Conservation (phyloP, 495 filamentous ascomycete species). For the Pseudoneurospora amorphoporcata region DNA sequence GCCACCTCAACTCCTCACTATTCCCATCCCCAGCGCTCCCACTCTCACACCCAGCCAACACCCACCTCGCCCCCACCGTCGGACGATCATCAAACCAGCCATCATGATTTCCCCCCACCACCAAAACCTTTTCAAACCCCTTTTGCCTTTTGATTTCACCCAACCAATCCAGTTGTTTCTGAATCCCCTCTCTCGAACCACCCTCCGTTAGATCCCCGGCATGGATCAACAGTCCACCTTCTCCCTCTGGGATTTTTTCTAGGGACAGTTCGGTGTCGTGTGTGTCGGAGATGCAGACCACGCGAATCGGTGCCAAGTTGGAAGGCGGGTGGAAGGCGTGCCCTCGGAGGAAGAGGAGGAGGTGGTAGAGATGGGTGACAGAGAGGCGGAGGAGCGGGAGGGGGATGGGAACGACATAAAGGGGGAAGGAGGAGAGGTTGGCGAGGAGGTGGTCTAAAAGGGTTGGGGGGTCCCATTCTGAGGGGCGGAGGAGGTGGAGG, state of each 20-base stretch:
- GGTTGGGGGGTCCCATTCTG: constrained; percentile 41
- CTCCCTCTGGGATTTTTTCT: constrained; percentile 54
- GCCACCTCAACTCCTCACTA: constrained; percentile 26
- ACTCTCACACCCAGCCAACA: not conserved
- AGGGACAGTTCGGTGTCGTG: constrained; percentile 48
- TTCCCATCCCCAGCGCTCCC: constrained; percentile 20
- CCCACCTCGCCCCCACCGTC: constrained; percentile 22
- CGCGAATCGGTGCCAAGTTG: constrained; percentile 45
- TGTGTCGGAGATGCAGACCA: constrained; percentile 89
- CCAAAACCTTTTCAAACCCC: constrained; percentile 30
- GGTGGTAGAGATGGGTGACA: constrained; percentile 43
- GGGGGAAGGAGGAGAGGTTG: constrained; percentile 19
- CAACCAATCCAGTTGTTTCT: constrained; percentile 74
- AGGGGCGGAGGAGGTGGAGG: constrained; percentile 29
- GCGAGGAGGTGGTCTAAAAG: constrained; percentile 36
- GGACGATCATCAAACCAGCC: constrained; percentile 54
- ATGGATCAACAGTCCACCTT: constrained; percentile 85
- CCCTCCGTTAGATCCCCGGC: constrained; percentile 73
- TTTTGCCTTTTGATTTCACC: constrained; percentile 51
- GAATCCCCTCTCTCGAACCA: constrained; percentile 62
- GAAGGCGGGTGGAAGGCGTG: constrained; percentile 44
- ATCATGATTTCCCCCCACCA: constrained; percentile 87
- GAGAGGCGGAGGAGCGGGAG: constrained; percentile 26
- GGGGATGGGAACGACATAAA: constrained; percentile 15
- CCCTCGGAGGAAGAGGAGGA: constrained; percentile 54